Base-by-base conservation (phyloP, 306 rosid genomes). In the Calophaca sinica region DNA sequence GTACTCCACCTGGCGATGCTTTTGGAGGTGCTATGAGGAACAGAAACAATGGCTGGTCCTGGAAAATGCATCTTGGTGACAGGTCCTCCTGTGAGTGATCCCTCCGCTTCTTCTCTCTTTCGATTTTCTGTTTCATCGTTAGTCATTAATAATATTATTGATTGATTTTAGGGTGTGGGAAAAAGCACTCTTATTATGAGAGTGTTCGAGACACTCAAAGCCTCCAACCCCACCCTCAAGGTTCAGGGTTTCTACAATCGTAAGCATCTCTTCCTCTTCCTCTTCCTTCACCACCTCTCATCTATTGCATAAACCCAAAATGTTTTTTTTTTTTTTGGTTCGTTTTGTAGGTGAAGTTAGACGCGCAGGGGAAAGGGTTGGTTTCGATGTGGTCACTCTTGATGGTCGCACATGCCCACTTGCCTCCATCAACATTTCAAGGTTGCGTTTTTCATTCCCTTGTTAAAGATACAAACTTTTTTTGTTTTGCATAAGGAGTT, bases 211-310 rank as follows among this genome's bases (percentile, higher is more conserved):
- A 29, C 81, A 75, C 87, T 90, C 65, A 88, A 81, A 55, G 8
- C 87, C 61, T 87, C 89, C 20, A 66, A 87, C 38, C 88, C 91
- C n/a, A 62, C 77, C 62, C 82, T 90, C 50, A 90, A 90, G 80
- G 80, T 87, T 82, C 93, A 87, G 31, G 98, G 96, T 20, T 93
- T 93, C 89, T 90, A 87, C 83, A 88, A 91, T 38, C 86, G 98
- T 90, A 83, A 53, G 67, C 55, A 42, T 42, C 59, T n/a, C 26
- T 76, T 72, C 35, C 69, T 20, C 26, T 20, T 20, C 26, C 26
- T 60, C 9, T 70, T 41, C 66, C 36, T 26, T 39, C 8, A n/a
- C 31, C 5, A 32, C 5, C 14, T 52, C 26, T 4, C 39, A 2
- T 9, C 2, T 42, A 3, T 74, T 68, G 5, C 41, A 14, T 10